Conservation (phyloP, 768 basidiomycete genomes). For the Leccinum broughii region DNA sequence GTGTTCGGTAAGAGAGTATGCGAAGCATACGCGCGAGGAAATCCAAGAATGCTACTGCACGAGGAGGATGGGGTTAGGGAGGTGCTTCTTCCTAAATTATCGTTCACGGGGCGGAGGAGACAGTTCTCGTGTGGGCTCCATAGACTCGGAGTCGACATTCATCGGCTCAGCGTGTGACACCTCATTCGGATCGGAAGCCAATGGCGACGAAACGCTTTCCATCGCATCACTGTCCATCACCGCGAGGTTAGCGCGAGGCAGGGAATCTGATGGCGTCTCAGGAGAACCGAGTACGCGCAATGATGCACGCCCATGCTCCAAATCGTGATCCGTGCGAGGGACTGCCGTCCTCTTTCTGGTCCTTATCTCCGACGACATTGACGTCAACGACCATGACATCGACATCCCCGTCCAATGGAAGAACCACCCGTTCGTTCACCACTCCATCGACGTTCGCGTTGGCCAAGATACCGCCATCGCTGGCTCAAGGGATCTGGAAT, state of each 20-base stretch:
- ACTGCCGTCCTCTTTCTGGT: not conserved
- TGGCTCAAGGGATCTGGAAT: constrained; percentile 1
- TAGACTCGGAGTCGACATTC: not conserved
- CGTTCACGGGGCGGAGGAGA: constrained; percentile 22
- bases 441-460: not conserved
- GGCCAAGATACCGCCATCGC: not conserved
- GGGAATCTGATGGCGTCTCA: not conserved
- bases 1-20: no score
- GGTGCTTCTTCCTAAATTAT: no score
- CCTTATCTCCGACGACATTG: constrained; percentile 8
- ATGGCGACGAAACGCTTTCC: constrained; percentile 1
- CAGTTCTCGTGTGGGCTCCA: constrained; percentile 13
- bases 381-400: constrained; percentile 28
- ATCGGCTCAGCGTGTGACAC: constrained; percentile 12
- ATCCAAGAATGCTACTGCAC: no score
- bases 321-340: not conserved
- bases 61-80: no score
- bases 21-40: no score
- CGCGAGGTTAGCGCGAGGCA: not conserved
- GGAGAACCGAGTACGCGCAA: not conserved
- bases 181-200: constrained; percentile 4
- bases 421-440: not conserved
- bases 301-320: not conserved
- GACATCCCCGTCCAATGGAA: constrained; percentile 7
- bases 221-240: not conserved